phyloP scores from a whole-genome alignment of 208 protist species.

The Trypanosomatidae sp. region DNA sequence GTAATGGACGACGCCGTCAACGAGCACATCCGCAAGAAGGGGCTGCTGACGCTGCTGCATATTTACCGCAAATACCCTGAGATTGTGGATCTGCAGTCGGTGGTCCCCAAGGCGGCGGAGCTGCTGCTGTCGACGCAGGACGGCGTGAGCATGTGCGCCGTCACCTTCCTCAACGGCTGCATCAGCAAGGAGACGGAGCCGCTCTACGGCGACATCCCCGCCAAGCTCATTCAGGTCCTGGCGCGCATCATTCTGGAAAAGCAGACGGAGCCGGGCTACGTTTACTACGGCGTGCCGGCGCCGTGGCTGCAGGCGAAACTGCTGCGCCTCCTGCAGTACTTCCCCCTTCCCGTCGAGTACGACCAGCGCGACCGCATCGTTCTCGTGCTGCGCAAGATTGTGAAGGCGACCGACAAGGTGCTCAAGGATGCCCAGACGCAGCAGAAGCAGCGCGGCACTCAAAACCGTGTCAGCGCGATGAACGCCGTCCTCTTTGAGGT shows the following conservation, averaged over 20 bases:
- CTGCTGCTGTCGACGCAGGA: conserved; percentile 88
- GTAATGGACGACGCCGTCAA: conserved; percentile 79
- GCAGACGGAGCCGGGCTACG: conserved; percentile 92
- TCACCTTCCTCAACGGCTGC: conserved; percentile 93
- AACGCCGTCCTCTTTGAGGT: conserved; percentile 98
- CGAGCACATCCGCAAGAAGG: conserved; percentile 97
- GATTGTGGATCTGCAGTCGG: conserved; percentile 62
- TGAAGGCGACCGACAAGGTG: conserved; percentile 87
- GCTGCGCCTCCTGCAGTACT: conserved; percentile 97
- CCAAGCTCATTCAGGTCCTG: conserved; percentile 84
- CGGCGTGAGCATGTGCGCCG: conserved; percentile 92
- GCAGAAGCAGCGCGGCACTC: conserved; percentile 80
- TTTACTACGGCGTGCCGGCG: conserved; percentile 97
- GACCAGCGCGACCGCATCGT: conserved; percentile 59
- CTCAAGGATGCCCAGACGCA: conserved; percentile 81
- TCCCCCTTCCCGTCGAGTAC: too few relatives aligned
- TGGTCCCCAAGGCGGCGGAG: conserved; percentile 77
- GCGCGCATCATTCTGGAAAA: conserved; percentile 86
- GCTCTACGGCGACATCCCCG: conserved; percentile 54
- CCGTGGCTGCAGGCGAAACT: conserved; percentile 99
- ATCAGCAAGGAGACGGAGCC: conserved; percentile 69
- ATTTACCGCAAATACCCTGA: conserved; percentile 96
- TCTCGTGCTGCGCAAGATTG: conserved; percentile 78
- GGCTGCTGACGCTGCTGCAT: conserved; percentile 96
- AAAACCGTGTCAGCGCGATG: conserved; percentile 97